Evolutionary conservation across 208 protist genomes (phyloP).

Genomic region (Leishmania amazonensis): DNA sequence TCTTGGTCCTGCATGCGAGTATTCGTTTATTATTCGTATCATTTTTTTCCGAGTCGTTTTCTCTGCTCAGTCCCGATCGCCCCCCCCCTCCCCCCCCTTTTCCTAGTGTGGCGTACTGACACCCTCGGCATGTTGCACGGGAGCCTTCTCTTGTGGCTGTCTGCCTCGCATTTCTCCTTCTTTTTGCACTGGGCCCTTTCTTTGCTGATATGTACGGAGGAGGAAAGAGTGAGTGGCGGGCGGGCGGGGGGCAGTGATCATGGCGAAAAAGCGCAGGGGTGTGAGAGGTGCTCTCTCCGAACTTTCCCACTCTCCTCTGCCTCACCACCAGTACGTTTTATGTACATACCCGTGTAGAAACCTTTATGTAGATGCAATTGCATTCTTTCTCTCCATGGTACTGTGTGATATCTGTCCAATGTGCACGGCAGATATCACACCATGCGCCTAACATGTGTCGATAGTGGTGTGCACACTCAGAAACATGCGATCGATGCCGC

Average conservation of each 20-base stretch:
- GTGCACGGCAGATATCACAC: not conserved
- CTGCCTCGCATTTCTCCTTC: not conserved
- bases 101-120: not conserved
- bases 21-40: not conserved
- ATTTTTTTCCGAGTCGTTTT: not conserved
- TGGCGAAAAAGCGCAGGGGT: not conserved
- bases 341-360: not conserved
- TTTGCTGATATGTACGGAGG: not conserved
- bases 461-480: not conserved
- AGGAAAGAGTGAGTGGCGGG: not conserved
- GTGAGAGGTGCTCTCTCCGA: not conserved
- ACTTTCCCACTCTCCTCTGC: not conserved
- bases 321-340: not conserved
- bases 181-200: not conserved
- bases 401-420: not conserved
- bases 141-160: not conserved
- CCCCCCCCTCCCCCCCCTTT: not conserved
- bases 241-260: not conserved
- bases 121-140: not conserved
- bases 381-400: not conserved
- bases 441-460: too few species aligned
- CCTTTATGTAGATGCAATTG: not conserved
- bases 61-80: not conserved
- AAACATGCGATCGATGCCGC: not conserved
- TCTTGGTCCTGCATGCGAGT: not conserved